Conservation (phyloP, 2,329 filamentous ascomycete genomes). For the Teratosphaeria gauchensis region DNA sequence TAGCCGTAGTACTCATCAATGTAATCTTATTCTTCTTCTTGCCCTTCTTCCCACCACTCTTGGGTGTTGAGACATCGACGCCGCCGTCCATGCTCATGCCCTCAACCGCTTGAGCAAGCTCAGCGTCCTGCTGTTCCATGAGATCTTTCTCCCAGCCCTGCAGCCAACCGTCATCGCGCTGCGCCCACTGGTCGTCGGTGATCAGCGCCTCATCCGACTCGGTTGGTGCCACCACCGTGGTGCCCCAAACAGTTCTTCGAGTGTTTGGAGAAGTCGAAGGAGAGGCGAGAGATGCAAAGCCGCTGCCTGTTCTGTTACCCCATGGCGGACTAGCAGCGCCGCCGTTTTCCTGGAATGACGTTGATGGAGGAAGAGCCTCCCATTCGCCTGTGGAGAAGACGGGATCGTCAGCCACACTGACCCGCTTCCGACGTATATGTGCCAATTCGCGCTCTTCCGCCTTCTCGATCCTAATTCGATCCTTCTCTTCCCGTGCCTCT, state of each 20-base stretch:
- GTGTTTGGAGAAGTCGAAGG: conserved; percentile 73
- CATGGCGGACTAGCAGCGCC: conserved; percentile 13
- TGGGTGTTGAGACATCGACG: conserved; percentile 15
- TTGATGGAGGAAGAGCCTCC: conserved; percentile 2
- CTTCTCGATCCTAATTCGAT: conserved; percentile 70
- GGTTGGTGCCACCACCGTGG: conserved; percentile 51
- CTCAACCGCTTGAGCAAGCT: conserved; percentile 42
- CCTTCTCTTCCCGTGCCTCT: conserved; percentile 75
- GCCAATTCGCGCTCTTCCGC: conserved; percentile 62
- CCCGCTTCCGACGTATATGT: conserved; percentile 53
- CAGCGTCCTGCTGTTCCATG: conserved; percentile 53
- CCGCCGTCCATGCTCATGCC: conserved; percentile 18
- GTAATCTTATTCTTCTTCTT: conserved; percentile 62
- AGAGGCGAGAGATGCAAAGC: conserved; percentile 62
- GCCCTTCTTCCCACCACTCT: conserved; percentile 41
- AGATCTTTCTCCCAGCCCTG: conserved; percentile 74
- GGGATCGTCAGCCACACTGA: conserved; percentile 40
- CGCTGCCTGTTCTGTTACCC: conserved; percentile 10
- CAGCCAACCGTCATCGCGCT: conserved; percentile 71
- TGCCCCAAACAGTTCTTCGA: conserved; percentile 86
- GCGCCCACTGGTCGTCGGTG: conserved; percentile 28
- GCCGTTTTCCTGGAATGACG: background rate
- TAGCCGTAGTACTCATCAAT: conserved; percentile 52
- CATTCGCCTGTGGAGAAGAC: conserved; percentile 12
- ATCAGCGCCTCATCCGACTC: conserved; percentile 41